Conservation (phyloP, 2,329 filamentous ascomycete species). For the Pyrenochaeta sp. region DNA sequence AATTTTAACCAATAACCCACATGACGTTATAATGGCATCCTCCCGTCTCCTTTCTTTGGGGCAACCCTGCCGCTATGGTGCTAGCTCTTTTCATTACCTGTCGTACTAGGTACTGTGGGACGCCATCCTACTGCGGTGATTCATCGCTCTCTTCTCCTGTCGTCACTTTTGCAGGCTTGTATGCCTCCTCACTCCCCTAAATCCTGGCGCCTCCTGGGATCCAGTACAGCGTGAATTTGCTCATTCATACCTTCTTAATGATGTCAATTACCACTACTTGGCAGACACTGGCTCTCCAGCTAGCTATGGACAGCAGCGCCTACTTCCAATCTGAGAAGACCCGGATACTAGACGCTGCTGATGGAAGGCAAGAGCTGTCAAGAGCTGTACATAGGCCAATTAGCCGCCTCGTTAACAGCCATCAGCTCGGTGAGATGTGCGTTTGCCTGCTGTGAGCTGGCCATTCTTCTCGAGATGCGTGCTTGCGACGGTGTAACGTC, state of each 20-base stretch:
- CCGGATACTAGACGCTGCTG: background rate
- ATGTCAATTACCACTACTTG: slow-evolving; percentile 13
- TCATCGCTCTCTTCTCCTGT: slow-evolving; percentile 17
- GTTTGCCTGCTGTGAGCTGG: too few species aligned
- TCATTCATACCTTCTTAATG: slow-evolving; percentile 18
- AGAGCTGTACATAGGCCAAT: background rate
- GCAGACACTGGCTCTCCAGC: slow-evolving; percentile 11
- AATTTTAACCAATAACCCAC: too few species aligned
- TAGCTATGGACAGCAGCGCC: background rate
- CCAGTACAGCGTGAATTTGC: slow-evolving; percentile 27
- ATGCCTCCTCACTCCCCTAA: slow-evolving; percentile 19
- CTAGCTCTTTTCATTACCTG: background rate
- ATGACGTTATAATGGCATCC: too few species aligned
- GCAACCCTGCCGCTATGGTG: background rate
- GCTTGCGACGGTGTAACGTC: too few species aligned
- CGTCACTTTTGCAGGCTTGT: slow-evolving; percentile 20
- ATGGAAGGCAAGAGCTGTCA: background rate
- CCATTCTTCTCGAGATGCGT: too few species aligned
- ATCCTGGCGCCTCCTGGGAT: slow-evolving; percentile 20
- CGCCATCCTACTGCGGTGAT: slow-evolving; percentile 15
- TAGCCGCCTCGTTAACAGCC: slow-evolving; percentile 1
- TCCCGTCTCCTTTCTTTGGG: too few species aligned
- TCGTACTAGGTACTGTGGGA: background rate
- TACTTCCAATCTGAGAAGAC: background rate
- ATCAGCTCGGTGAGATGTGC: too few species aligned